phyloP scores from a whole-genome alignment of 768 basidiomycete species.

The Russula lepida region DNA sequence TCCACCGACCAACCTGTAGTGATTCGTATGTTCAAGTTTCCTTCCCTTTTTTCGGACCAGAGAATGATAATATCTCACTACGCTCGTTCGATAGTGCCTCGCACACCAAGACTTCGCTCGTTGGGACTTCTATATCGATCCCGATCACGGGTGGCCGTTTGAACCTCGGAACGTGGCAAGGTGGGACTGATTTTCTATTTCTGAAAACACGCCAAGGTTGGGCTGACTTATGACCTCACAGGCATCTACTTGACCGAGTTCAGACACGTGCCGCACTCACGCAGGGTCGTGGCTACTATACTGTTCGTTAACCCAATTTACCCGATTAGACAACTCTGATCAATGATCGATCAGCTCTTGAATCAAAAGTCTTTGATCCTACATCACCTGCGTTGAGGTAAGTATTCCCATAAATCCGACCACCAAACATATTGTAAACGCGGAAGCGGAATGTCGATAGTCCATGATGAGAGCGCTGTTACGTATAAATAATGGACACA shows the following conservation, averaged over 20 bases:
- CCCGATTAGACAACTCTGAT: not conserved
- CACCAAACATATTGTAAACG: not conserved
- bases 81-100: slow-evolving; percentile 49
- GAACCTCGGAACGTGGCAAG: slow-evolving; percentile 92
- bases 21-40: slow-evolving; percentile 6
- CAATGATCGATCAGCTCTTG: not conserved
- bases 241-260: slow-evolving; percentile 90
- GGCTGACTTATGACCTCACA: slow-evolving; percentile 16
- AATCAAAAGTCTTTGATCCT: not conserved
- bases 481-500: not conserved
- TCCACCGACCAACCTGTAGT: not conserved
- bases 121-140: slow-evolving; percentile 75
- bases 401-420: not conserved
- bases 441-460: not conserved
- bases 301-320: slow-evolving; percentile 38
- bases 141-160: slow-evolving; percentile 75
- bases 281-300: slow-evolving; percentile 74
- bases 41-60: not conserved
- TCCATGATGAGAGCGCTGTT: too few species aligned
- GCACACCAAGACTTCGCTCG: slow-evolving; percentile 81
- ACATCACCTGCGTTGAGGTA: not conserved
- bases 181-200: slow-evolving; percentile 29
- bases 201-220: not conserved
- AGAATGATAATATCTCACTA: not conserved
- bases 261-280: slow-evolving; percentile 53